Evolutionary conservation across 352 stramenopile species (phyloP).

Genomic region (Phytophthora multivora): DNA sequence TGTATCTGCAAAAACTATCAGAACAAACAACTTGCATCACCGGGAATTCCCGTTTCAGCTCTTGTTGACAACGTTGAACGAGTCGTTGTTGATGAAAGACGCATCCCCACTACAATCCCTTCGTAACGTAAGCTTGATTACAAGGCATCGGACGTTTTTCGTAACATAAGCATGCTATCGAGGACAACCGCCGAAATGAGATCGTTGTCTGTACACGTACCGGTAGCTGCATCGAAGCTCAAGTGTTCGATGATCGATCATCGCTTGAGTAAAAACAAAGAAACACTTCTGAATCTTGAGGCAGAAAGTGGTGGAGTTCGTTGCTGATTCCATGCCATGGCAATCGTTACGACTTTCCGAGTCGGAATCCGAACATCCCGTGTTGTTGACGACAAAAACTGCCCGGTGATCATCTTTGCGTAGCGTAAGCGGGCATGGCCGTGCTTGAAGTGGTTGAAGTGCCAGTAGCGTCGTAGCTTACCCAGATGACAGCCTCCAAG

Average conservation of each 20-base stretch:
- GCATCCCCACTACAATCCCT: not conserved
- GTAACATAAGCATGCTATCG: slow-evolving; percentile 5
- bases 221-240: no score
- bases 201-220: not conserved
- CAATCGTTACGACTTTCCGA: not conserved
- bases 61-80: no score
- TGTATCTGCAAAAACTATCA: not conserved
- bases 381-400: slow-evolving; percentile 17
- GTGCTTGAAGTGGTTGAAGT: slow-evolving; percentile 14
- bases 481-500: slow-evolving; percentile 21
- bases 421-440: slow-evolving; percentile 24
- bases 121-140: slow-evolving; percentile 18
- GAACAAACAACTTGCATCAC: not conserved
- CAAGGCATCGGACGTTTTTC: not conserved
- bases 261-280: no score
- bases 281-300: no score
- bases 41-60: not conserved
- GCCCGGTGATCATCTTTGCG: slow-evolving; percentile 20
- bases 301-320: not conserved
- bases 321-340: not conserved
- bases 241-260: no score
- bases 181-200: not conserved
- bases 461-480: not conserved
- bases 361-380: not conserved
- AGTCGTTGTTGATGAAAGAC: slow-evolving; percentile 8